Evolutionary conservation across 1,284 basidiomycete species (phyloP).

Genomic region (Athelia psychrophila): DNA sequence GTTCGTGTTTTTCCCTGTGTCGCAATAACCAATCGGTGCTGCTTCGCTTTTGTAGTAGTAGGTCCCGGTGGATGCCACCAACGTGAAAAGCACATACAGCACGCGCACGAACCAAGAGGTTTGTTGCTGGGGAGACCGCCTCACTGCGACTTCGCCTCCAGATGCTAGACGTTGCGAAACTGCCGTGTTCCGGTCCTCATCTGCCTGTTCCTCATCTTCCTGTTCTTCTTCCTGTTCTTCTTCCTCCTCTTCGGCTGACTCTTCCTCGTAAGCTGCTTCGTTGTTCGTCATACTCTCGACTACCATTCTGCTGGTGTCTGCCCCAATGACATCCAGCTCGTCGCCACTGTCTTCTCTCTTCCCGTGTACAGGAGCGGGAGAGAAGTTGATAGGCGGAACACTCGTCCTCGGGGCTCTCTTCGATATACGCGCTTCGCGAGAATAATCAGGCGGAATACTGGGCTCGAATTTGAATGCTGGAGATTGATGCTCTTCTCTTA

Average conservation of each 20-base stretch:
- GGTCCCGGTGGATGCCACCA: conserved; percentile 38
- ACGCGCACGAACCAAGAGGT: conserved; percentile 27
- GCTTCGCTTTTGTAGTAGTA: conserved; percentile 66
- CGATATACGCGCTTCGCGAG: conserved; percentile 17
- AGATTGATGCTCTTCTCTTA: neutral
- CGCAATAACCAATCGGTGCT: conserved; percentile 79
- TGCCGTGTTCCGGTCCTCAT: conserved; percentile 21
- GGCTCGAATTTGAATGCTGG: conserved; percentile 54
- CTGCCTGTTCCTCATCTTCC: conserved; percentile 15
- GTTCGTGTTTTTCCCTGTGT: conserved; percentile 66
- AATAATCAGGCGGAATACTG: conserved; percentile 38
- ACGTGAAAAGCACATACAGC: conserved; percentile 33
- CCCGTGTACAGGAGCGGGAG: conserved; percentile 6
- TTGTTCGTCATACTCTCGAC: conserved; percentile 2
- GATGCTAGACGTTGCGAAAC: conserved; percentile 36
- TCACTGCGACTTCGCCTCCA: conserved; percentile 20
- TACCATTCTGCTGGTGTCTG: conserved; percentile 10
- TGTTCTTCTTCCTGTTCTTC: conserved; percentile 16
- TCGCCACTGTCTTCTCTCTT: conserved; percentile 19
- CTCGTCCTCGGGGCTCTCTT: conserved; percentile 8
- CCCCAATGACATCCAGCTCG: conserved; percentile 10
- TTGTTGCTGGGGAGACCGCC: conserved; percentile 8
- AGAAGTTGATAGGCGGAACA: conserved; percentile 4
- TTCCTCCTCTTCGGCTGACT: conserved; percentile 14
- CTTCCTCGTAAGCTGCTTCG: conserved; percentile 13